These are phyloP conservation scores for Acrocalymma vagum DNA, from an alignment of 2,329 filamentous ascomycete genomes.

Conservation along the genomic window DNA sequence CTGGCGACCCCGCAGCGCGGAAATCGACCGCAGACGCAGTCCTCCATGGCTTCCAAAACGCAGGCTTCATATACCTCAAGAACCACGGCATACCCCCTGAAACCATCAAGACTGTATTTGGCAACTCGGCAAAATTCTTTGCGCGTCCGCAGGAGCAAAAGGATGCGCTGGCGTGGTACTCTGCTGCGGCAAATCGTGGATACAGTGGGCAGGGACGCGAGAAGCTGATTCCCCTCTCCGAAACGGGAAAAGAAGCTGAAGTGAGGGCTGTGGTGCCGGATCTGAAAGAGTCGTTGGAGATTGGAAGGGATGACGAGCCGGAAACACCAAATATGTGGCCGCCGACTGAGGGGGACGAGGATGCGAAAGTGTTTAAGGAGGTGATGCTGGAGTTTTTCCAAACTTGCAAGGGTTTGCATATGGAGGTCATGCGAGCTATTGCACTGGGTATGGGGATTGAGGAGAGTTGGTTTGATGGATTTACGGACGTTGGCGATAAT, in stretches of 20 bases:
- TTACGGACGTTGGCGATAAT: conserved; percentile 65
- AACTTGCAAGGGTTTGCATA: conserved; percentile 77
- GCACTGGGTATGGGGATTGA: conserved; percentile 81
- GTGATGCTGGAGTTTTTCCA: conserved; percentile 79
- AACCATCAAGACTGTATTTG: conserved; percentile 69
- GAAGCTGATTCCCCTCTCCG: conserved; percentile 48
- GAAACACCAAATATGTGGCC: conserved; percentile 83
- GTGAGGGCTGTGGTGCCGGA: conserved; percentile 48
- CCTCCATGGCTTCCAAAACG: conserved; percentile 80
- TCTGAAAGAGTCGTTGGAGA: conserved; percentile 68
- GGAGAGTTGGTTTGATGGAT: conserved; percentile 78
- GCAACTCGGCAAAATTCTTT: conserved; percentile 50
- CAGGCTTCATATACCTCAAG: conserved; percentile 89
- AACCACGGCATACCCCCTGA: conserved; percentile 75
- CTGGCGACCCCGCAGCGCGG: conserved; percentile 68
- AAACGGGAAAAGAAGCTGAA: conserved; percentile 44
- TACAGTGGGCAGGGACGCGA: conserved; percentile 56
- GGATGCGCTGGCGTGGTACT: conserved; percentile 50
- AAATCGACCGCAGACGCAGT: conserved; percentile 74
- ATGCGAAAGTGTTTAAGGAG: conserved; percentile 70
- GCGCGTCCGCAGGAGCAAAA: conserved; percentile 47
- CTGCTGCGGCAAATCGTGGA: conserved; percentile 58
- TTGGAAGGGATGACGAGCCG: conserved; percentile 67
- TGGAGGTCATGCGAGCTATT: conserved; percentile 83
- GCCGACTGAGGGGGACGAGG: conserved; percentile 55